phyloP scores from a whole-genome alignment of 768 basidiomycete genomes.

The Lentinula sp. region DNA sequence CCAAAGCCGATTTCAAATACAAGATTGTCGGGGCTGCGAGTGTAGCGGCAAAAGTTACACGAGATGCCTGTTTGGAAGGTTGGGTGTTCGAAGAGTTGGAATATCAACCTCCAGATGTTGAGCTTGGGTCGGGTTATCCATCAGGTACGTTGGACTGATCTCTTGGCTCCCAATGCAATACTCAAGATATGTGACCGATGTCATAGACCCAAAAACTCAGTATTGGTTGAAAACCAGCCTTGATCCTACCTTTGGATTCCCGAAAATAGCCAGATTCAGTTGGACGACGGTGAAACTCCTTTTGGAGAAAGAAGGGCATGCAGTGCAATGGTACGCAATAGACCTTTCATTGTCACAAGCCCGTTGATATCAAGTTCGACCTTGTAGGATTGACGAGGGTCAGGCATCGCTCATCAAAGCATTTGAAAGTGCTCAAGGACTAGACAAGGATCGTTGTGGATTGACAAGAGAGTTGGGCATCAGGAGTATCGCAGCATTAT shows the following conservation, averaged over 20 bases:
- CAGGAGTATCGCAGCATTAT: constrained; percentile 63
- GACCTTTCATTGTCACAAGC: not conserved
- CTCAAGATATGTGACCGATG: not conserved
- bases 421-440: constrained; percentile 62
- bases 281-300: constrained; percentile 91
- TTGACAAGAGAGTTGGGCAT: constrained; percentile 73
- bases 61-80: constrained; percentile 82
- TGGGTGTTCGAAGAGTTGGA: constrained; percentile 74
- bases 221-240: constrained; percentile 74
- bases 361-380: not conserved
- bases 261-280: constrained; percentile 85
- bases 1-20: constrained; percentile 93
- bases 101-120: constrained; percentile 22
- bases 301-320: constrained; percentile 74
- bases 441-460: constrained; percentile 69
- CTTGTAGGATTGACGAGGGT: constrained; percentile 74
- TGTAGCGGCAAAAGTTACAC: constrained; percentile 96
- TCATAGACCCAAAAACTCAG: constrained; percentile 84
- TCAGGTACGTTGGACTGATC: constrained; percentile 45
- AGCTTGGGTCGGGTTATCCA: constrained; percentile 86
- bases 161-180: not conserved
- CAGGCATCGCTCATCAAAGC: constrained; percentile 71
- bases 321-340: constrained; percentile 66
- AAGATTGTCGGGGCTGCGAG: constrained; percentile 97
- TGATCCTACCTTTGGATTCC: constrained; percentile 89